Evolutionary conservation across 352 stramenopile species (phyloP), one percentile per base, ranked within the genome.

Genomic region (Globisporangium barbulae): DNA sequence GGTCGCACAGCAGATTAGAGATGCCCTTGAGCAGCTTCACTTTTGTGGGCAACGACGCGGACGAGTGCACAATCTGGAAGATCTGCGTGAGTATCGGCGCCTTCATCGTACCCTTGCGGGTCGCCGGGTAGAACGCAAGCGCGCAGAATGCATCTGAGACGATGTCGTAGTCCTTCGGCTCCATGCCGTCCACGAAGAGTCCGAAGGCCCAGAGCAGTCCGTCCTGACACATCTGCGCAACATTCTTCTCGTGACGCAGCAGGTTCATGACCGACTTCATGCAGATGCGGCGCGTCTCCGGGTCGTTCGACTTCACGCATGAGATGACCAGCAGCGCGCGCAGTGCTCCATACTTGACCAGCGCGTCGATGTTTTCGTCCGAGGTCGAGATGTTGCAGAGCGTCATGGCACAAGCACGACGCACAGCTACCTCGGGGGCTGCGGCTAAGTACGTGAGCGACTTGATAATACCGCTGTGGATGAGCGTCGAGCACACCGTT

Each of bases 351-450:
- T 83, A 83, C 49, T 96, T 89, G 4, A 91, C 87, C 52, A 99
- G 83, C 8, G 86, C 78, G 19, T 94, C 83, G 61, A 97, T 92
- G 68, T 97, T 96, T 25, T 86, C 82, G 47, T 95, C 87, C 35
- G 81, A 78, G 0, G 97, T 74, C 17, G 94, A 94, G 61, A 99
- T 77, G 64, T 99, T 98, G 67, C 89, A 97, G 3, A 99, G 71
- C 10, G 93, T 96, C 55, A 96, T 91, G 25, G 91, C 93, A 59
- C 83, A 92, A 10, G 78, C 74, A 48, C 83, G 83, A 15, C 83
- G 83, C 22, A 92, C 81, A 1, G 73, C 76, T 54, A 89, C 83
- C 59, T 92, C 83, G 0, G 83, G 83, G n/a, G 83, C 83, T 0
- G 80, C 81, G 6, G 83, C 78, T 1, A 92, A 61, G 37, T 85